Evolutionary conservation across 305 asterid species (phyloP).

Genomic region (Nicotiana rustica): DNA sequence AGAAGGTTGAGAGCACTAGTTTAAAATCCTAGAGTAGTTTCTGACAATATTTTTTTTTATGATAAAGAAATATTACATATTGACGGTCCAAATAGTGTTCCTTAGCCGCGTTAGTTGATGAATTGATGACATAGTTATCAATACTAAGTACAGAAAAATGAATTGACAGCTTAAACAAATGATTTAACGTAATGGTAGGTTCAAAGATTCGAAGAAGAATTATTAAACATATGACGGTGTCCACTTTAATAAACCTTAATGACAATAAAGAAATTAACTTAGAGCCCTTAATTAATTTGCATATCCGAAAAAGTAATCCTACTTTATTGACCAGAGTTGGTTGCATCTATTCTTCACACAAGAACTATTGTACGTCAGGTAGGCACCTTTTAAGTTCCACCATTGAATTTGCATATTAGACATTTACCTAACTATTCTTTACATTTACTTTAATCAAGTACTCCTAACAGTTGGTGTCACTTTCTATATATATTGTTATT

Average conservation of each 20-base stretch:
- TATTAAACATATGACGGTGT: slow-evolving; percentile 35
- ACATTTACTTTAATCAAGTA: not conserved
- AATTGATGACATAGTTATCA: not conserved
- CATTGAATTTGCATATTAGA: slow-evolving; percentile 38
- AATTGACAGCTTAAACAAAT: slow-evolving; percentile 28
- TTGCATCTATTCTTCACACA: slow-evolving; percentile 19
- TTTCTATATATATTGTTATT: not conserved
- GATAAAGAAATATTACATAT: not conserved
- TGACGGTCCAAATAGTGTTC: not conserved
- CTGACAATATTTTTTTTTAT: not conserved
- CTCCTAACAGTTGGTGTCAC: slow-evolving; percentile 14
- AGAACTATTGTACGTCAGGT: slow-evolving; percentile 12
- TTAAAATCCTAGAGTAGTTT: not conserved
- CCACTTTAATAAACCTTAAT: slow-evolving; percentile 39
- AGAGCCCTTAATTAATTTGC: slow-evolving; percentile 35
- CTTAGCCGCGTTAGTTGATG: slow-evolving; percentile 3
- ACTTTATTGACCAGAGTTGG: slow-evolving; percentile 37
- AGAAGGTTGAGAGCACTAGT: not conserved
- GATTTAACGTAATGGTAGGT: slow-evolving; percentile 26
- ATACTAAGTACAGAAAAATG: not conserved
- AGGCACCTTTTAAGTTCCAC: slow-evolving; percentile 39
- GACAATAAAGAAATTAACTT: slow-evolving; percentile 10
- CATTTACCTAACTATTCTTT: slow-evolving; percentile 38
- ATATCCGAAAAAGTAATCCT: slow-evolving; percentile 33
- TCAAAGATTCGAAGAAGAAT: slow-evolving; percentile 37